These are phyloP conservation scores for Talaromyces ruber DNA, from an alignment of 495 filamentous ascomycete species.

Conservation along the genomic window DNA sequence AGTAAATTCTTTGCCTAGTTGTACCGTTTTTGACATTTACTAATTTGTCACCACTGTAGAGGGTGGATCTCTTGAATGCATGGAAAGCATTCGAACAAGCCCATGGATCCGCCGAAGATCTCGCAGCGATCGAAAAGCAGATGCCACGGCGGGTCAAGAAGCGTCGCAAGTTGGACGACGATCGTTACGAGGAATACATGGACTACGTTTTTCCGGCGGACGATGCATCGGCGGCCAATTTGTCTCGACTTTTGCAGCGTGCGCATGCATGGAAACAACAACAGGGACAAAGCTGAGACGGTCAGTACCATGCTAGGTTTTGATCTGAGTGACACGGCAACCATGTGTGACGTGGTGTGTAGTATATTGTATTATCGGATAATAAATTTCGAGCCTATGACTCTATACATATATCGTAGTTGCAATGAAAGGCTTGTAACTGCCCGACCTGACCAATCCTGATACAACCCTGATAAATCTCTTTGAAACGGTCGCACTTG, in stretches of 20 bases:
- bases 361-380: background rate
- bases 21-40: slow-evolving; percentile 7
- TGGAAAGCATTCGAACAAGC: slow-evolving; percentile 88
- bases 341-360: background rate
- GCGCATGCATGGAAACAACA: slow-evolving; percentile 86
- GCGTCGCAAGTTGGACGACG: slow-evolving; percentile 87
- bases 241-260: slow-evolving; percentile 75
- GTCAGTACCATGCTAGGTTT: background rate
- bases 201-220: slow-evolving; percentile 97
- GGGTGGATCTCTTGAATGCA: slow-evolving; percentile 78
- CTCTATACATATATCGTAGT: background rate
- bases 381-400: background rate
- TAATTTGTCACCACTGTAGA: slow-evolving; percentile 36
- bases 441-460: background rate
- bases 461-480: background rate
- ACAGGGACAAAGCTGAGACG: slow-evolving; percentile 7
- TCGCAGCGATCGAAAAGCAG: slow-evolving; percentile 79
- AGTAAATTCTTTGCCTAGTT: slow-evolving; percentile 7
- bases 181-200: slow-evolving; percentile 93
- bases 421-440: background rate
- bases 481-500: background rate
- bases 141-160: slow-evolving; percentile 95
- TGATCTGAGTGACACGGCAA: background rate
- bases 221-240: slow-evolving; percentile 75
- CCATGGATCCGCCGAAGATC: slow-evolving; percentile 68